Percentiles rank a stretch among this genome's conserved stretches.
Conservation (phyloP, 768 basidiomycete species). For the Strobilomyces dryophilus region DNA sequence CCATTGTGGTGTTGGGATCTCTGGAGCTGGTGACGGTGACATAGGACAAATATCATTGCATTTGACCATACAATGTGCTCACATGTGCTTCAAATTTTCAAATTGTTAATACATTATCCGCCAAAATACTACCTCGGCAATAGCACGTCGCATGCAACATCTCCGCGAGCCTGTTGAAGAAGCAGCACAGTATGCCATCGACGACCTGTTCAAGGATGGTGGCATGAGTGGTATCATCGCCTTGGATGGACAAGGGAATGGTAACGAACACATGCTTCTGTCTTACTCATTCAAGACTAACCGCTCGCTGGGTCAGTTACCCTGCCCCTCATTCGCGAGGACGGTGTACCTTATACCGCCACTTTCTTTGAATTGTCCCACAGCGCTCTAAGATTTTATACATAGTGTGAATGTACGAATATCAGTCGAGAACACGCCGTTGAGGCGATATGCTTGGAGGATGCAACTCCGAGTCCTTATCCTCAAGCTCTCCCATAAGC, state of each 20-base stretch:
- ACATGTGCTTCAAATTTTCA: neutral
- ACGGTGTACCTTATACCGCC: constrained; percentile 69
- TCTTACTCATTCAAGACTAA: neutral
- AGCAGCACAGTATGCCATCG: constrained; percentile 53
- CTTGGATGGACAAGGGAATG: constrained; percentile 64
- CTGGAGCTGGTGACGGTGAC: constrained; percentile 84
- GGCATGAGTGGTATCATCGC: constrained; percentile 76
- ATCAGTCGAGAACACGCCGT: neutral
- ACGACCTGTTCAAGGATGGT: constrained; percentile 53
- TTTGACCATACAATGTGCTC: constrained; percentile 1
- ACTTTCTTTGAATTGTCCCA: constrained; percentile 57
- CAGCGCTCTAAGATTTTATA: constrained; percentile 3
- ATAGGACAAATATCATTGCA: constrained; percentile 36
- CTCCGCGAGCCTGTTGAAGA: constrained; percentile 50
- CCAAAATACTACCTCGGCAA: constrained; percentile 57
- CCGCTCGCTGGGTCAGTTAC: constrained; percentile 42
- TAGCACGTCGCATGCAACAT: constrained; percentile 64
- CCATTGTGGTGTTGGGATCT: constrained; percentile 60
- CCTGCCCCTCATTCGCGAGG: constrained; percentile 60
- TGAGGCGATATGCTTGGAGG: too few species aligned
- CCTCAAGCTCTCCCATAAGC: too few species aligned
- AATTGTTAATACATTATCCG: constrained; percentile 69
- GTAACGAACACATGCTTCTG: constrained; percentile 33
- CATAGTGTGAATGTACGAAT: neutral
- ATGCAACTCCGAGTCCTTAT: too few species aligned